Evolutionary conservation across 768 basidiomycete species (phyloP), one percentile per base, ranked within the genome.

Genomic region (Tylopilus rubrobrunneus): DNA sequence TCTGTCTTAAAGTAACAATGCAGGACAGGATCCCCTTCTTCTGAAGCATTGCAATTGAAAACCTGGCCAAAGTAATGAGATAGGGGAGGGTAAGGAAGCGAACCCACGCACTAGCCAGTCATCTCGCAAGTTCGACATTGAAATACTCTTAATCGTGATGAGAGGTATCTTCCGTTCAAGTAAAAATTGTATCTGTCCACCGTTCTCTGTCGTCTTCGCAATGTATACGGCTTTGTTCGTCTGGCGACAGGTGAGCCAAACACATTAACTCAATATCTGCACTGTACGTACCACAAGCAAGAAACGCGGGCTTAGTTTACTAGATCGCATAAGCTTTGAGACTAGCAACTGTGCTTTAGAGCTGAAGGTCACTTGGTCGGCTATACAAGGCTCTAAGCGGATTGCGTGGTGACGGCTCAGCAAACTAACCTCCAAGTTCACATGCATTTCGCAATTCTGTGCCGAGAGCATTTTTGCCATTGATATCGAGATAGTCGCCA

Each of bases 1-100:
- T 99, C 97, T 0, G 97, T 98, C 80, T 99, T 99, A 82, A 98
- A 95, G 58, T 85, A 78, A 61, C 90, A 94, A 57, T 83, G 87
- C 65, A 99, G 79, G 53, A 98, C 76, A 0, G 96, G 94, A 66
- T 99, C 97, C 29, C 95, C 96, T 67, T 98, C 96, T 69, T 98
- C 95, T 17, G 86, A 84, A 9, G 79, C 75, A 51, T 79, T 83
- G 43, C 82, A 81, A 64, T 95, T 95, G 65, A 98, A 71, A 1
- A 79, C 82, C 93, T 93, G 58, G 19, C 31, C 23, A 55, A 43
- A 27, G n/a, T 5, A n/a, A 12, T 66, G 34, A 65, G 42, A 48
- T 19, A n/a, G 29, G n/a, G 14, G 34, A 19, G 28, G 39, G 14
- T 17, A 45, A 12, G 12, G 4, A 48, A 52, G 25, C 25, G 15